Percentiles rank a stretch among this genome's conserved stretches.
phyloP scores from a whole-genome alignment of 2,329 filamentous ascomycete species.

The Hypomyces perniciosus region DNA sequence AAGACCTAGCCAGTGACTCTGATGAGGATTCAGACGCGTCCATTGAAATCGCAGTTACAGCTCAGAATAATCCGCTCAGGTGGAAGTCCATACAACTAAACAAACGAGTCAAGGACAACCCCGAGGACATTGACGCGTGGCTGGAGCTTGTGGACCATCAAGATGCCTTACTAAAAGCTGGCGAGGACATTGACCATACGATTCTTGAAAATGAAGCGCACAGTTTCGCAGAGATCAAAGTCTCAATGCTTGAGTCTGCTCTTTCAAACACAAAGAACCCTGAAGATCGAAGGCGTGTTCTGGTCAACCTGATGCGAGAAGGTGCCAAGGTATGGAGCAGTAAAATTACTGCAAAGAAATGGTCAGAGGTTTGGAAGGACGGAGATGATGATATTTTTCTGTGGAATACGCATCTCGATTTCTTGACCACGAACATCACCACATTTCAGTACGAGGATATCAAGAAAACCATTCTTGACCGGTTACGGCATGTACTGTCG shows the following conservation, averaged over 20 bases:
- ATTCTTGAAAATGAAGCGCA: constrained; percentile 55
- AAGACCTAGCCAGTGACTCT: constrained; percentile 43
- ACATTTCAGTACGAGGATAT: constrained; percentile 64
- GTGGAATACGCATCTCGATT: constrained; percentile 70
- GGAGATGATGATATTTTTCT: constrained; percentile 43
- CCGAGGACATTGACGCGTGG: constrained; percentile 67
- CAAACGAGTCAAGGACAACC: constrained; percentile 56
- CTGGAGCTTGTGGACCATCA: constrained; percentile 74
- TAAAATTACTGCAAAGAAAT: constrained; percentile 55
- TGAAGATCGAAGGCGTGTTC: constrained; percentile 51
- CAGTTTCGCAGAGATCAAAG: constrained; percentile 71
- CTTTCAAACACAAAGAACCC: constrained; percentile 47
- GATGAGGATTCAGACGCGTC: constrained; percentile 43
- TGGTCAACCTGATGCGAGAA: constrained; percentile 66
- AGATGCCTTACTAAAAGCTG: constrained; percentile 54
- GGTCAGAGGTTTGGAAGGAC: constrained; percentile 45
- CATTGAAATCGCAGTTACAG: constrained; percentile 27
- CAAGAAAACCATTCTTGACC: constrained; percentile 52
- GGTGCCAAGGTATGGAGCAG: constrained; percentile 68
- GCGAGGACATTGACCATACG: constrained; percentile 37
- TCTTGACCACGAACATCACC: constrained; percentile 61
- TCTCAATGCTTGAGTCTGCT: constrained; percentile 75
- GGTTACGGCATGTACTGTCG: constrained; percentile 27
- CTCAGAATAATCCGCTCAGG: constrained; percentile 40
- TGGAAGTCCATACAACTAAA: constrained; percentile 56